These are phyloP conservation scores for Triticum monococcum DNA, from an alignment of 176 grass and related monocot species.

Conservation along the genomic window DNA sequence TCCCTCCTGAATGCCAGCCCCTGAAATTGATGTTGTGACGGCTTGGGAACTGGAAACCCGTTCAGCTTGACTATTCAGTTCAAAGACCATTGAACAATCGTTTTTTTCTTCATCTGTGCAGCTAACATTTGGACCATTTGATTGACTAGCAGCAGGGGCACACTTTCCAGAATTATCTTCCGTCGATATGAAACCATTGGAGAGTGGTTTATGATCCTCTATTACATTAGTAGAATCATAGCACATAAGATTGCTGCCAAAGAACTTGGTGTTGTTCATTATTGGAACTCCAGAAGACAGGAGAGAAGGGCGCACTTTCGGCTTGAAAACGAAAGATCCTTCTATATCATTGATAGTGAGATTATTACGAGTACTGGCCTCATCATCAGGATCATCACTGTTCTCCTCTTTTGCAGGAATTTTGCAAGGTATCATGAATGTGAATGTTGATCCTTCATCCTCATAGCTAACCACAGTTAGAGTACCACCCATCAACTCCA, in stretches of 20 bases:
- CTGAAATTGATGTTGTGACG: constrained; percentile 35
- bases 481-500: constrained; percentile 84
- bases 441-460: constrained; percentile 82
- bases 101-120: constrained; percentile 35
- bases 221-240: constrained; percentile 33
- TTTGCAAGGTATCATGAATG: constrained; percentile 76
- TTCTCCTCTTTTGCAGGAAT: constrained; percentile 65
- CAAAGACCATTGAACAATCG: constrained; percentile 31
- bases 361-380: constrained; percentile 31
- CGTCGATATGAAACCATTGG: constrained; percentile 37
- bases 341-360: constrained; percentile 48
- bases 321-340: constrained; percentile 80
- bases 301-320: constrained; percentile 43
- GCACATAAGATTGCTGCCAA: constrained; percentile 34
- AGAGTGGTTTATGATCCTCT: constrained; percentile 24
- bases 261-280: constrained; percentile 37
- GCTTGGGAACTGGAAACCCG: constrained; percentile 45
- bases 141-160: constrained; percentile 19
- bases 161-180: constrained; percentile 24
- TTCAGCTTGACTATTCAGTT: constrained; percentile 46
- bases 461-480: constrained; percentile 76
- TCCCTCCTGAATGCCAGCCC: constrained; percentile 31
- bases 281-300: constrained; percentile 34
- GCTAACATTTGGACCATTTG: constrained; percentile 32
- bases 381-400: constrained; percentile 68